A percentile compares a stretch with the other conserved stretches of the same genome.
These are phyloP conservation scores for Starmerella apis DNA, from an alignment of 805 yeast genomes.

Conservation along the genomic window DNA sequence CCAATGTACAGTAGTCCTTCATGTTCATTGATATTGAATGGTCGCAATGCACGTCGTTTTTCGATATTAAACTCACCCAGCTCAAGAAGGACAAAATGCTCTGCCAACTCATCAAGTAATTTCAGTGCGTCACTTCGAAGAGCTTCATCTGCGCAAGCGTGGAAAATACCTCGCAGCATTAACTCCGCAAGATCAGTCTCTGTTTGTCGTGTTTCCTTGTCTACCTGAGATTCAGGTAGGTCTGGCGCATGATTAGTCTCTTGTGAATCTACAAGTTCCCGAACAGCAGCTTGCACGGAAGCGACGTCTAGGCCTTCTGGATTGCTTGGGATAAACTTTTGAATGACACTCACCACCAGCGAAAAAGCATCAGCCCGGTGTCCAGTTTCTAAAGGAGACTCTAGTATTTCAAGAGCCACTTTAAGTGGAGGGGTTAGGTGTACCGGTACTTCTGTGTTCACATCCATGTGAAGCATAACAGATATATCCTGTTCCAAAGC, in stretches of 20 bases:
- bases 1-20: constrained; percentile 66
- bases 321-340: constrained; percentile 50
- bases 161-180: constrained; percentile 61
- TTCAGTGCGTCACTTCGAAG: constrained; percentile 54
- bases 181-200: constrained; percentile 53
- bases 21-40: constrained; percentile 64
- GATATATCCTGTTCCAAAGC: constrained; percentile 52
- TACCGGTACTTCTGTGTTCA: constrained; percentile 44
- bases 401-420: constrained; percentile 65
- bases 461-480: constrained; percentile 57
- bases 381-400: constrained; percentile 43
- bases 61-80: constrained; percentile 63
- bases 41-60: constrained; percentile 51
- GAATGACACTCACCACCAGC: constrained; percentile 54
- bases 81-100: constrained; percentile 69
- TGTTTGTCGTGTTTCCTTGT: constrained; percentile 29
- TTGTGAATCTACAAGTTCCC: constrained; percentile 14
- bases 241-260: constrained; percentile 18
- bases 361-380: constrained; percentile 70
- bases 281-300: constrained; percentile 9
- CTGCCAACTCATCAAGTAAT: constrained; percentile 56
- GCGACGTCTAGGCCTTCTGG: constrained; percentile 8
- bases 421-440: constrained; percentile 75
- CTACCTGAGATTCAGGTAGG: constrained; percentile 20
- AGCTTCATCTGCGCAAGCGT: constrained; percentile 65